Conservation (phyloP, 179 eudicot genomes). For the Silene noctiflora region DNA sequence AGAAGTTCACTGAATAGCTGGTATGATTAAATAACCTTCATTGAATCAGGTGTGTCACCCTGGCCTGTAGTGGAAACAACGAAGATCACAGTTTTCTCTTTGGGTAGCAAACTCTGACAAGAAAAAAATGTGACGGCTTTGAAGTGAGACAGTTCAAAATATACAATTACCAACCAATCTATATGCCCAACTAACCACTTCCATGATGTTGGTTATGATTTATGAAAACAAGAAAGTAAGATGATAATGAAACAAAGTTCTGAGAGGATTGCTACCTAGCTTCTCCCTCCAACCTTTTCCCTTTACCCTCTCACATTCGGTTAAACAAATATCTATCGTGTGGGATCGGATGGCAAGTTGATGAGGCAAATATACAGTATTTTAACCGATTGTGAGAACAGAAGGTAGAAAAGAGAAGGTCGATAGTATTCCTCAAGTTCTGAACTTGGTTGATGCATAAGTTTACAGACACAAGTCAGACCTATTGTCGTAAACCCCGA, state of each 20-base stretch:
- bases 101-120: slow-evolving; percentile 48
- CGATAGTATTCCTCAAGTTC: background rate
- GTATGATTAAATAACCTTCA: slow-evolving; percentile 56
- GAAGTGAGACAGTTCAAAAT: background rate
- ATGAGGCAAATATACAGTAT: no score
- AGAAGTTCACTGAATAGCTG: background rate
- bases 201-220: background rate
- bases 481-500: background rate
- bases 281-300: no score
- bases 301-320: no score
- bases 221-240: background rate
- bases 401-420: no score
- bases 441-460: background rate
- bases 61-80: slow-evolving; percentile 94
- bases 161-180: background rate
- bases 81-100: slow-evolving; percentile 53
- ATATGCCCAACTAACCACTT: background rate
- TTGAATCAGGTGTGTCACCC: slow-evolving; percentile 80
- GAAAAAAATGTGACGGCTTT: background rate
- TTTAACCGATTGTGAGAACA: no score
- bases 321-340: no score
- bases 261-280: no score
- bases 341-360: no score
- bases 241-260: background rate
- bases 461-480: background rate